phyloP scores from a whole-genome alignment of 2,329 filamentous ascomycete genomes.

The Aureobasidium sp. region DNA sequence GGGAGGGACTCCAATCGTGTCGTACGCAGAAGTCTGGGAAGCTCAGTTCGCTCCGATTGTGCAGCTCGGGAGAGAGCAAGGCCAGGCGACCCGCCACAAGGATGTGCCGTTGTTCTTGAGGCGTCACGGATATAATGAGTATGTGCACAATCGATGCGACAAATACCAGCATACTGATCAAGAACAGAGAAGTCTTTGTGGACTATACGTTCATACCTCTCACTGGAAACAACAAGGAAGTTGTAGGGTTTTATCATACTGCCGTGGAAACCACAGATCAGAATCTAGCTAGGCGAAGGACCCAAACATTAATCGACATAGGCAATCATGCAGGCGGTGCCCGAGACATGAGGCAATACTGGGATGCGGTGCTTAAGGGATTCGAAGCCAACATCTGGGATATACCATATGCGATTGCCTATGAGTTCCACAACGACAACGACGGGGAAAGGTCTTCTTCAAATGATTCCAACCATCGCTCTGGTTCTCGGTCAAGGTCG shows the following conservation, averaged over 20 bases:
- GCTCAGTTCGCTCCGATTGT: constrained; percentile 5
- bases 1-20: constrained; percentile 15
- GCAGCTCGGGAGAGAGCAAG: constrained; percentile 18
- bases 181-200: constrained; percentile 13
- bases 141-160: neutral
- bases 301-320: constrained; percentile 8
- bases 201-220: constrained; percentile 16
- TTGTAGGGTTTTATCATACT: constrained; percentile 12
- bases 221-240: neutral
- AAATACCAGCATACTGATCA: neutral
- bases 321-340: constrained; percentile 1
- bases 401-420: constrained; percentile 12
- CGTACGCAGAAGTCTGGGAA: constrained; percentile 10
- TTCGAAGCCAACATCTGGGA: constrained; percentile 14
- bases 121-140: constrained; percentile 15
- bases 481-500: neutral
- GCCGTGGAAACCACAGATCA: constrained; percentile 11
- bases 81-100: constrained; percentile 15
- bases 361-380: constrained; percentile 6
- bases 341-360: constrained; percentile 5
- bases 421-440: constrained; percentile 10
- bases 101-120: constrained; percentile 13
- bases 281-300: constrained; percentile 6
- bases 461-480: neutral
- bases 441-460: constrained; percentile 8